Base-by-base conservation (phyloP, 352 stramenopile species). In the Pythium grandisporangium region DNA sequence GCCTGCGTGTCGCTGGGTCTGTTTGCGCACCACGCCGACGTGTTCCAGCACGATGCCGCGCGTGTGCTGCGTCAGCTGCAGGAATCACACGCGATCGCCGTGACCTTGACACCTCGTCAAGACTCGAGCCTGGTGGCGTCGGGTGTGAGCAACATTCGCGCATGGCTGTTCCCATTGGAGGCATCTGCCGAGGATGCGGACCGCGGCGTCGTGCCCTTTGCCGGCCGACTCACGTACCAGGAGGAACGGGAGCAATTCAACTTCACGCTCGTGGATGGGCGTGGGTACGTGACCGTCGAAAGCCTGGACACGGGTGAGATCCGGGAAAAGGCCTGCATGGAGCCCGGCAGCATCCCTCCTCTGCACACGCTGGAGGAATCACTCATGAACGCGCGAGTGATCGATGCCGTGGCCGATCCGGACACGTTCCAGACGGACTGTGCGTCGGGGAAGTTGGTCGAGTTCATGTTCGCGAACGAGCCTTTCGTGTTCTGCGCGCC, bases 221-320 rank as follows among this genome's bases (percentile, higher is more conserved):
- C 10, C 27, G 27, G 27, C 39, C 24, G 23, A 16, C 39, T 55
- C 30, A 45, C 40, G 40, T 57, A 57, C 49, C 14, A 37, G 5
- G 14, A 44, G 24, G 20, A 35, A 1, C 23, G 42, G 33, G 25
- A 16, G 14, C 33, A 51, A 39, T 57, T 42, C 40, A 57, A 57
- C 37, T 57, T 57, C 42, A 57, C 49, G 25, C 38, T 57, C 8
- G 34, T 57, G 4, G 35, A 57, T 19, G 36, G 32, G 27, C 33
- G 42, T 5, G 49, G 49, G 3, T 57, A 37, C 38, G 23, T 45
- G 42, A 51, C 49, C 11, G 26, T 51, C 4, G 30, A 21, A 6
- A 40, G 51, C 22, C 34, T 27, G 6, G 16, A 16, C 2, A 36
- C 48, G 0, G 23, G 49, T 19, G 33, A 21, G 30, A 8, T 57